These are phyloP conservation scores for Aspergillus diversus DNA, from an alignment of 495 filamentous ascomycete species.

Conservation along the genomic window DNA sequence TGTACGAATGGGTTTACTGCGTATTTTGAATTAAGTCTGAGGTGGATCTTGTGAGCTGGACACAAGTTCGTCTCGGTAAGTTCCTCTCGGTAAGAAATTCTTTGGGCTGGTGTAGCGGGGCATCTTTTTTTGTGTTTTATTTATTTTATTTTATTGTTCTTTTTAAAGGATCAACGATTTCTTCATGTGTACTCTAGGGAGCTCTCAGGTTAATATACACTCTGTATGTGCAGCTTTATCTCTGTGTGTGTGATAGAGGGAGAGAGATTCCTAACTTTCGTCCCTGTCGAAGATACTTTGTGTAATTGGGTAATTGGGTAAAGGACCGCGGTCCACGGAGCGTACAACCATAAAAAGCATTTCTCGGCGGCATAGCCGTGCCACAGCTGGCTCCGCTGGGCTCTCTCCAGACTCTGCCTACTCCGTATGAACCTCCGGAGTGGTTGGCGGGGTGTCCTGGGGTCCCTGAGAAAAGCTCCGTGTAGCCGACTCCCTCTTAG, in stretches of 20 bases:
- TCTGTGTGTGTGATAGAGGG: not conserved
- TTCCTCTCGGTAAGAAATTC: constrained; percentile 8
- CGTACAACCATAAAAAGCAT: no score
- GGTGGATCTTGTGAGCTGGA: constrained; percentile 11
- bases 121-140: constrained; percentile 7
- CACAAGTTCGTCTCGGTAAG: not conserved
- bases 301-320: no score
- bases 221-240: not conserved
- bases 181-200: constrained; percentile 17
- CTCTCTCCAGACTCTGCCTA: not conserved
- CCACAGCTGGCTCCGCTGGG: not conserved
- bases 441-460: not conserved
- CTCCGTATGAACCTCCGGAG: not conserved
- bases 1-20: constrained; percentile 27
- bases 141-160: constrained; percentile 11
- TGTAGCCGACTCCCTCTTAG: constrained; percentile 40
- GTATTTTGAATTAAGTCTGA: constrained; percentile 7
- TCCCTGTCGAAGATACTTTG: no score
- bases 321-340: no score
- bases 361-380: no score
- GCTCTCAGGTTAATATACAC: not conserved
- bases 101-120: constrained; percentile 21
- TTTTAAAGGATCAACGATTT: constrained; percentile 11
- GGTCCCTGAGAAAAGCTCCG: constrained; percentile 32
- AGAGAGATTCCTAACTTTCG: no score